Percentiles rank a stretch among this genome's conserved stretches.
Conservation (phyloP, 2,329 filamentous ascomycete genomes). For the Hypoxylon rubiginosum region DNA sequence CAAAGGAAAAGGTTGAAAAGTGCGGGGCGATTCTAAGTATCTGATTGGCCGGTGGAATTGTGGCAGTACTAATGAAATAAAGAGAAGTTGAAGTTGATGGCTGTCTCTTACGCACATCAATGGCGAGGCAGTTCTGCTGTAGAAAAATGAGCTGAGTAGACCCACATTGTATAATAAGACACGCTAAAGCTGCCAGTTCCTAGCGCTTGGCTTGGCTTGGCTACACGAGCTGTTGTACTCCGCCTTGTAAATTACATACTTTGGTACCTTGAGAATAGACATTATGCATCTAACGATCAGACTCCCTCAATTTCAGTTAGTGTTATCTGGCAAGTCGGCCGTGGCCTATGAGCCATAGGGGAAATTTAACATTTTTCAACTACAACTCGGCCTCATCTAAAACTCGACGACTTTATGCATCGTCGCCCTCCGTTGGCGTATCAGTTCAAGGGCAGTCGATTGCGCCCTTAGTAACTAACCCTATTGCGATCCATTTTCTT, state of each 20-base stretch:
- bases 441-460: constrained; percentile 4
- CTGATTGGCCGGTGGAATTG: too few relatives aligned
- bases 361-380: constrained; percentile 38
- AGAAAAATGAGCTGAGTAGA: constrained; percentile 13
- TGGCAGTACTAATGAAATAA: too few relatives aligned
- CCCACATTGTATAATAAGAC: constrained; percentile 2
- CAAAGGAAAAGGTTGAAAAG: too few relatives aligned
- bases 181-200: constrained; percentile 17
- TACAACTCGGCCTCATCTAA: constrained; percentile 34
- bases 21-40: too few relatives aligned
- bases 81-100: too few relatives aligned
- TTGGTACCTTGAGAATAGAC: constrained; percentile 1
- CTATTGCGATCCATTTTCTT: constrained; percentile 21
- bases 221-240: constrained; percentile 9
- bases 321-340: constrained; percentile 41
- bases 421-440: constrained; percentile 32
- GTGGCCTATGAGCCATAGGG: constrained; percentile 7
- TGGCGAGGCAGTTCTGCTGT: too few relatives aligned
- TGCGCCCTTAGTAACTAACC: constrained; percentile 9
- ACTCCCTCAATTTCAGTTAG: constrained; percentile 25
- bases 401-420: constrained; percentile 23
- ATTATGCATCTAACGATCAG: background rate
- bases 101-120: too few relatives aligned
- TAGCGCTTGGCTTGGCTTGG: constrained; percentile 1
- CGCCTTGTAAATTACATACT: constrained; percentile 5